A percentile compares a stretch with the other conserved stretches of the same genome.
phyloP scores from a whole-genome alignment of 2,329 filamentous ascomycete genomes.

The Hypoxylon sp. region DNA sequence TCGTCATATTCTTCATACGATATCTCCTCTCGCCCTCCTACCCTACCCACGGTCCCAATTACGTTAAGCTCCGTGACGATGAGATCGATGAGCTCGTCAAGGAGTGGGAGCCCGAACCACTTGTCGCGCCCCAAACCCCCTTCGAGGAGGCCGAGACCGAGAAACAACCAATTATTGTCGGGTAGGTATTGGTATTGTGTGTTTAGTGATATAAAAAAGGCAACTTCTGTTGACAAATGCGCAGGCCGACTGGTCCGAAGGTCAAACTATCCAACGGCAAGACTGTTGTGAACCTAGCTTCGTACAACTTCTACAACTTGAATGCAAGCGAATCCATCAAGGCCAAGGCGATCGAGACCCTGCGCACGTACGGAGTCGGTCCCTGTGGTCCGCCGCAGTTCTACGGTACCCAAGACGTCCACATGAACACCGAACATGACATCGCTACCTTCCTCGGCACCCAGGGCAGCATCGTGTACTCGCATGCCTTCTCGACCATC shows the following conservation, averaged over 20 bases:
- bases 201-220: background rate
- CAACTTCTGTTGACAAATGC: conserved; percentile 24
- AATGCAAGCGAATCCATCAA: conserved; percentile 92
- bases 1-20: conserved; percentile 94
- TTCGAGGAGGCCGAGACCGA: conserved; percentile 87
- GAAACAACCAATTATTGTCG: conserved; percentile 86
- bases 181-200: conserved; percentile 64
- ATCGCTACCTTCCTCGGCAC: conserved; percentile 91
- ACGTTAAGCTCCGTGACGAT: conserved; percentile 90
- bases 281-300: conserved; percentile 92
- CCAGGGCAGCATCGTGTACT: conserved; percentile 91
- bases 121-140: conserved; percentile 78
- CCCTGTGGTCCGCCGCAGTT: conserved; percentile 97
- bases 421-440: conserved; percentile 95
- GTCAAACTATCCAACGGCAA: conserved; percentile 88
- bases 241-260: conserved; percentile 87
- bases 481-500: conserved; percentile 95
- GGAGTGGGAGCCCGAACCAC: conserved; percentile 94
- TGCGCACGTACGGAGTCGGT: conserved; percentile 95
- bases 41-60: conserved; percentile 88
- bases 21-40: conserved; percentile 94
- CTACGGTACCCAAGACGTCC: conserved; percentile 97
- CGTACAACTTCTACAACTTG: conserved; percentile 98
- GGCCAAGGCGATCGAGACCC: conserved; percentile 92
- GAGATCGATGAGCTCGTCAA: conserved; percentile 98